phyloP scores from a whole-genome alignment of 1,284 basidiomycete genomes.

The Leccinum solheimii region DNA sequence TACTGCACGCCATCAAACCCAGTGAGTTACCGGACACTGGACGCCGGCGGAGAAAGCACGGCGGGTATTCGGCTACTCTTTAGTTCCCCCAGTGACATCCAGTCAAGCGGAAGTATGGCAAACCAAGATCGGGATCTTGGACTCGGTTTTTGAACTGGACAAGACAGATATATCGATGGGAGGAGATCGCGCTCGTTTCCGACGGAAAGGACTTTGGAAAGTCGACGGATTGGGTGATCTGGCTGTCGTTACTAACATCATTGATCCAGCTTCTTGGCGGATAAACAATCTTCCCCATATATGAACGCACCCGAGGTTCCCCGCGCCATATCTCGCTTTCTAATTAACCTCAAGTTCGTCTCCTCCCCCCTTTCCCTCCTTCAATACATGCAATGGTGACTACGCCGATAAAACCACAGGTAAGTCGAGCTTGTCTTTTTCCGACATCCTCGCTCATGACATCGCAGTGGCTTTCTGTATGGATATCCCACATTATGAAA shows the following conservation, averaged over 20 bases:
- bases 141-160: neutral
- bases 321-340: conserved; percentile 19
- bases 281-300: conserved; percentile 20
- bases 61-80: neutral
- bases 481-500: conserved; percentile 1
- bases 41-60: neutral
- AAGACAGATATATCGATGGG: neutral
- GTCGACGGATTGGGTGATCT: neutral
- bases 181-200: neutral
- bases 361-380: neutral
- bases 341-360: neutral
- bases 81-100: conserved; percentile 2
- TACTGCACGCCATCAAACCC: neutral
- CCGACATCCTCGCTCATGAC: neutral
- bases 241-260: conserved; percentile 5
- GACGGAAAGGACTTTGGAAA: neutral
- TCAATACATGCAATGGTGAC: conserved; percentile 24
- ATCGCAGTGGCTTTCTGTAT: conserved; percentile 22
- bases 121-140: neutral
- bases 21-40: neutral
- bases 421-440: neutral
- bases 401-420: conserved; percentile 14
- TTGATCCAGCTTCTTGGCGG: conserved; percentile 17
- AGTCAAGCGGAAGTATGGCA: neutral
- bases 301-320: conserved; percentile 12